These are phyloP conservation scores for Kuraishia ogatae DNA, from an alignment of 805 yeast species.

Conservation along the genomic window DNA sequence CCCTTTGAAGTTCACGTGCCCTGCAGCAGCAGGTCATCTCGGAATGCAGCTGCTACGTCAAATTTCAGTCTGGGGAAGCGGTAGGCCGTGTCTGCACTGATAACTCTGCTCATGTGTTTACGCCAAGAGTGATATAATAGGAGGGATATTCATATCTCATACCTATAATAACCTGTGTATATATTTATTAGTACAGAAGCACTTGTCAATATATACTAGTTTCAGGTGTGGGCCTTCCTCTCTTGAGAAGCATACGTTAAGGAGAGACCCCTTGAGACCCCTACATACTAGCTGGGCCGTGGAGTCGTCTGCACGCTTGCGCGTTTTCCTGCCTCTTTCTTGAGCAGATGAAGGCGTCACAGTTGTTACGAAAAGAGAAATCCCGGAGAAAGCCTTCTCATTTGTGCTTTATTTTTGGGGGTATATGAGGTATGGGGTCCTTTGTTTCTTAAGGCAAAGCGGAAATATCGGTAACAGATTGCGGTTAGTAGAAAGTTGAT, in stretches of 20 bases:
- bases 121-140: too few relatives aligned
- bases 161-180: too few relatives aligned
- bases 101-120: neutral
- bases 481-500: neutral
- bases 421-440: neutral
- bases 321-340: neutral
- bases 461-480: neutral
- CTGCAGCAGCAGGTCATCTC: neutral
- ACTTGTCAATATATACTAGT: too few relatives aligned
- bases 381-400: too few relatives aligned
- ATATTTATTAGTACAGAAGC: too few relatives aligned
- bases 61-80: neutral
- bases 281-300: too few relatives aligned
- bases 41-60: neutral
- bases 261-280: too few relatives aligned
- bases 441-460: neutral
- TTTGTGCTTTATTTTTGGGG: too few relatives aligned
- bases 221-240: too few relatives aligned
- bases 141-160: too few relatives aligned
- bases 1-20: neutral
- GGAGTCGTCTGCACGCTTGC: neutral
- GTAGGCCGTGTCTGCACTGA: neutral
- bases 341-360: neutral
- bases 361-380: neutral
- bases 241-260: too few relatives aligned